Percentiles rank a stretch among this genome's conserved stretches.
These are phyloP conservation scores for Phytopythium cucurbitacearum DNA, from an alignment of 352 stramenopile species.

Conservation along the genomic window DNA sequence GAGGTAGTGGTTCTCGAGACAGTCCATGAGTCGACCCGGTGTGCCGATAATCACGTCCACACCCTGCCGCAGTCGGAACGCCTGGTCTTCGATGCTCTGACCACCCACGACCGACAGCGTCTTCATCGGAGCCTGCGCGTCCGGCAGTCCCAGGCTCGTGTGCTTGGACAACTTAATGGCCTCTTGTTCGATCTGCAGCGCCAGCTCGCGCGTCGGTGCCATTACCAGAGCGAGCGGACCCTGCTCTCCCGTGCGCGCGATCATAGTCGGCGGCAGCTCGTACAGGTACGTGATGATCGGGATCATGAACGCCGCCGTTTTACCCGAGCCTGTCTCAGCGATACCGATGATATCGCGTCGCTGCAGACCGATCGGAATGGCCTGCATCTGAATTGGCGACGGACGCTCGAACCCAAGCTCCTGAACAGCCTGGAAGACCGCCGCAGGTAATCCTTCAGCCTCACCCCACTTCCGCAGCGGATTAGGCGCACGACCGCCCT, in stretches of 20 bases:
- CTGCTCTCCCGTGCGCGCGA: conserved; percentile 89
- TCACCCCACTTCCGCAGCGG: conserved; percentile 93
- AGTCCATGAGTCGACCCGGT: conserved; percentile 97
- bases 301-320: conserved; percentile 98
- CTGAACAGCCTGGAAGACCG: conserved; percentile 87
- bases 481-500: conserved; percentile 83
- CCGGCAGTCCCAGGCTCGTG: conserved; percentile 65
- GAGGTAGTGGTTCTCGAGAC: conserved; percentile 96
- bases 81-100: conserved; percentile 96
- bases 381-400: conserved; percentile 98
- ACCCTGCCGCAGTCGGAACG: conserved; percentile 93
- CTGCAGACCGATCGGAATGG: conserved; percentile 96
- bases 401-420: conserved; percentile 94
- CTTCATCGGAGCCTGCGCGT: conserved; percentile 60
- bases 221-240: conserved; percentile 97
- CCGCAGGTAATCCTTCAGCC: conserved; percentile 49
- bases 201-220: conserved; percentile 97
- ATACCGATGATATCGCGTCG: conserved; percentile 98
- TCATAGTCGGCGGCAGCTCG: conserved; percentile 78
- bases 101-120: conserved; percentile 91
- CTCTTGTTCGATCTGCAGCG: conserved; percentile 97
- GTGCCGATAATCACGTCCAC: conserved; percentile 99
- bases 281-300: conserved; percentile 96
- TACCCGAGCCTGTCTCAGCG: conserved; percentile 98
- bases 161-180: conserved; percentile 90